Percentiles rank a stretch among this genome's conserved stretches.
These are phyloP conservation scores for Trichoderma aggressivum DNA, from an alignment of 2,329 filamentous ascomycete species.

Conservation along the genomic window DNA sequence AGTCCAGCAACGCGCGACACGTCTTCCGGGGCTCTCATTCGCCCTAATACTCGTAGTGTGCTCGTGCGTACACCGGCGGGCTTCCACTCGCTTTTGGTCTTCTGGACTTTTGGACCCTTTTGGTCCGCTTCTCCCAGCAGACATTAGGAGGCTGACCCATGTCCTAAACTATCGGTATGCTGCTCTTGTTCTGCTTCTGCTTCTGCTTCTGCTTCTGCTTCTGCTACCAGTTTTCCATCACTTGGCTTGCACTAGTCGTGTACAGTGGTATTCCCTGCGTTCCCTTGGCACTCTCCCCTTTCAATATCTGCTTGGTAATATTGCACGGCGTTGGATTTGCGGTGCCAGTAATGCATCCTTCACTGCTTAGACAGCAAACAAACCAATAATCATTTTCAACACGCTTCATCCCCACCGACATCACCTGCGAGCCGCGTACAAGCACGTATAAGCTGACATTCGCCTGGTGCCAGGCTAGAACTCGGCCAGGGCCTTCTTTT, in stretches of 20 bases:
- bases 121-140: neutral
- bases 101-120: constrained; percentile 1
- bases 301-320: neutral
- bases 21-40: neutral
- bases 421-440: neutral
- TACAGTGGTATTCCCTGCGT: neutral
- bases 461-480: constrained; percentile 3
- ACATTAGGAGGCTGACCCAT: constrained; percentile 14
- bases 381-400: neutral
- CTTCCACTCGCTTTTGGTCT: constrained; percentile 4
- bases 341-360: constrained; percentile 2
- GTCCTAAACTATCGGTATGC: constrained; percentile 17
- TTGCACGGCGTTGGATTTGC: neutral
- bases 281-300: neutral
- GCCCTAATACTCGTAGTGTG: neutral
- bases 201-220: neutral
- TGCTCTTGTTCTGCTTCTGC: neutral
- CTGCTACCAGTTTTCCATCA: neutral
- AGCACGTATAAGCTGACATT: constrained; percentile 7
- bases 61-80: neutral
- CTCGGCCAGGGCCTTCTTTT: constrained; percentile 6
- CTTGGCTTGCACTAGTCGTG: neutral
- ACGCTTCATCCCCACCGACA: neutral
- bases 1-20: constrained; percentile 6
- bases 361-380: neutral